phyloP scores from a whole-genome alignment of 306 rosid genomes.

The Abrus precatorius region DNA sequence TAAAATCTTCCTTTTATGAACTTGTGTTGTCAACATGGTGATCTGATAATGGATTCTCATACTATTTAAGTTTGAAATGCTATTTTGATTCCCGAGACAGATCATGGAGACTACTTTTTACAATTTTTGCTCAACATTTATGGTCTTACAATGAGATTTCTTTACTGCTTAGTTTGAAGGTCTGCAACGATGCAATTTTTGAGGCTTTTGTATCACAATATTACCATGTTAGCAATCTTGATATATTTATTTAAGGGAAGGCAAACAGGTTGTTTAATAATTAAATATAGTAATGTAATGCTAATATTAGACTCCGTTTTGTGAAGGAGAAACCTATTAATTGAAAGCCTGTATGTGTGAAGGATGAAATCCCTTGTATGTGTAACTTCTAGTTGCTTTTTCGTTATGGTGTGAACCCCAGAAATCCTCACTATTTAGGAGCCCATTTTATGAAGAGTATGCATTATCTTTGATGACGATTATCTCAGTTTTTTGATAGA shows the following conservation, averaged over 20 bases:
- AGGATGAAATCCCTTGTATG: slow-evolving; percentile 14
- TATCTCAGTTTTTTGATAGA: slow-evolving; percentile 2
- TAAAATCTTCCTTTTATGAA: slow-evolving; percentile 26
- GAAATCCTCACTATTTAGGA: neutral
- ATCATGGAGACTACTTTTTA: slow-evolving; percentile 1
- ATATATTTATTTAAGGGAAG: slow-evolving; percentile 19
- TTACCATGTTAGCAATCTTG: slow-evolving; percentile 10
- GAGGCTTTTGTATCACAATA: slow-evolving; percentile 13
- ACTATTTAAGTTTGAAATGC: slow-evolving; percentile 33
- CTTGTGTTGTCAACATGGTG: slow-evolving; percentile 25
- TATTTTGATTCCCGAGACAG: slow-evolving; percentile 25
- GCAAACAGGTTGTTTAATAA: slow-evolving; percentile 32
- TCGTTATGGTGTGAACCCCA: slow-evolving; percentile 29
- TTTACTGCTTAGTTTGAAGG: neutral
- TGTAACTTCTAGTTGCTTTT: slow-evolving; percentile 29
- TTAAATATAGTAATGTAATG: neutral
- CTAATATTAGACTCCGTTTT: slow-evolving; percentile 22
- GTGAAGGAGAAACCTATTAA: slow-evolving; percentile 5
- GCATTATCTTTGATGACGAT: neutral
- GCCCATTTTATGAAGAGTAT: slow-evolving; percentile 5
- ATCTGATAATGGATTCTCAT: slow-evolving; percentile 1
- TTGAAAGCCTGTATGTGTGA: slow-evolving; percentile 23
- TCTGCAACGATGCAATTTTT: neutral
- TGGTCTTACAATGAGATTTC: slow-evolving; percentile 24
- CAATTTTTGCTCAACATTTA: slow-evolving; percentile 13